Evolutionary conservation across 441 rosid species (phyloP), one percentile per base, ranked within the genome.

Genomic region (Sinapis alba): DNA sequence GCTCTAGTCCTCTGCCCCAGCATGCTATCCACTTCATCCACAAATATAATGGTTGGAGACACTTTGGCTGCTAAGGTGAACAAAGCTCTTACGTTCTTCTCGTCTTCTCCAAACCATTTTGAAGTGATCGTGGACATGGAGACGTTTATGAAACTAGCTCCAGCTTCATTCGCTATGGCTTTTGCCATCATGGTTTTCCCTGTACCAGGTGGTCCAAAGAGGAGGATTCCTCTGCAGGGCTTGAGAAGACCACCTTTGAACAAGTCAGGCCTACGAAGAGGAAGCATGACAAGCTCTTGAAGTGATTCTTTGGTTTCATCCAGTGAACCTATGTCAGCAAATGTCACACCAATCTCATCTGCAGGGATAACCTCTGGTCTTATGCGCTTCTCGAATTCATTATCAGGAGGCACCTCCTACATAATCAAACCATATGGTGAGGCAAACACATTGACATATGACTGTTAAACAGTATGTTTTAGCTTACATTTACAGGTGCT

Each of bases 101-200:
- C 98, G 43, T 96, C 99, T 86, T 96, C 99, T 16, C 99, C 98
- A 64, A 93, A 96, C 99, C 99, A 96, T 83, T 96, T 96, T 13
- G 98, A 93, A 43, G 99, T 96, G 72, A 96, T 91, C 77, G 98
- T 93, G 76, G 99, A 96, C 97, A 96, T 91, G 0, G 98, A 96
- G 41, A 96, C 99, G 43, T 96, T 96, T 76, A 96, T 93, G 86
- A 96, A 96, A 83, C 98, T 93, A 43, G 99, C 98, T 73, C 98
- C 97, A 12, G 99, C 99, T 84, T 96, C 99, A 50, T 93, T 92
- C 0, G 99, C 99, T 36, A 93, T 92, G 71, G 99, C 99, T 86
- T 93, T 93, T 3, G 98, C 98, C 74, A 96, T 88, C 99, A 96
- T 96, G 69, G 98, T 96, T 83, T 96, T 96, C 16, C 99, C 99